Conservation (phyloP, 805 yeast species). For the Cyberlindnera mycetangii region DNA sequence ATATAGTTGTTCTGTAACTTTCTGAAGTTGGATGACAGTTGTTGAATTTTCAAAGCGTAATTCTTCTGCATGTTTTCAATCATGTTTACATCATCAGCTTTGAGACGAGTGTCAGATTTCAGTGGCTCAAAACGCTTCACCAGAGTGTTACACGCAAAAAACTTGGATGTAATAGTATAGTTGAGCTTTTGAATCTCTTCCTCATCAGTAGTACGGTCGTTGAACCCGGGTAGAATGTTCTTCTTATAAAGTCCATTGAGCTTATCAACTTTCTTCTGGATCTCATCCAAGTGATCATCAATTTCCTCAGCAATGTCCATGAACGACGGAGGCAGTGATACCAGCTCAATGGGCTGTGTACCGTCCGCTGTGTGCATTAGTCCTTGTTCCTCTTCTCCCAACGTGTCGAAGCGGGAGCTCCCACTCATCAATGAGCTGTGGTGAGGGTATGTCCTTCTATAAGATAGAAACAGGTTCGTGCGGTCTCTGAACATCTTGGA, state of each 20-base stretch:
- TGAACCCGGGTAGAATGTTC: constrained; percentile 83
- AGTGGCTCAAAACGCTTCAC: constrained; percentile 62
- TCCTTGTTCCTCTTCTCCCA: constrained; percentile 32
- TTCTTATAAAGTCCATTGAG: constrained; percentile 73
- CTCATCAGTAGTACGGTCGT: constrained; percentile 75
- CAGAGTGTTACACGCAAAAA: constrained; percentile 75
- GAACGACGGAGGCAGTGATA: constrained; percentile 72
- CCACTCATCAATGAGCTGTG: constrained; percentile 28
- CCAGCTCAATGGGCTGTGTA: constrained; percentile 49
- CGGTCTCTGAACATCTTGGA: constrained; percentile 94
- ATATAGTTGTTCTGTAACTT: constrained; percentile 88
- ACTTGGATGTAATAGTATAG: constrained; percentile 65
- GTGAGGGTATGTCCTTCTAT: constrained; percentile 85
- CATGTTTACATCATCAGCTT: constrained; percentile 54
- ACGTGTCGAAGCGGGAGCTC: constrained; percentile 24
- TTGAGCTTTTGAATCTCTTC: constrained; percentile 76
- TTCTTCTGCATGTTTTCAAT: constrained; percentile 78
- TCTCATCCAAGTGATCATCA: constrained; percentile 55
- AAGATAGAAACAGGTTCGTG: constrained; percentile 87
- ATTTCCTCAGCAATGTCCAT: constrained; percentile 71
- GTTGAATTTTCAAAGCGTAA: constrained; percentile 83
- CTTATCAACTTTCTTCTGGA: constrained; percentile 52
- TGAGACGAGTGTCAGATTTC: constrained; percentile 30
- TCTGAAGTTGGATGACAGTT: constrained; percentile 71
- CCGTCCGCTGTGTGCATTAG: constrained; percentile 26